These are phyloP conservation scores for Cyberlindnera americana DNA, from an alignment of 805 yeast genomes.

Conservation along the genomic window DNA sequence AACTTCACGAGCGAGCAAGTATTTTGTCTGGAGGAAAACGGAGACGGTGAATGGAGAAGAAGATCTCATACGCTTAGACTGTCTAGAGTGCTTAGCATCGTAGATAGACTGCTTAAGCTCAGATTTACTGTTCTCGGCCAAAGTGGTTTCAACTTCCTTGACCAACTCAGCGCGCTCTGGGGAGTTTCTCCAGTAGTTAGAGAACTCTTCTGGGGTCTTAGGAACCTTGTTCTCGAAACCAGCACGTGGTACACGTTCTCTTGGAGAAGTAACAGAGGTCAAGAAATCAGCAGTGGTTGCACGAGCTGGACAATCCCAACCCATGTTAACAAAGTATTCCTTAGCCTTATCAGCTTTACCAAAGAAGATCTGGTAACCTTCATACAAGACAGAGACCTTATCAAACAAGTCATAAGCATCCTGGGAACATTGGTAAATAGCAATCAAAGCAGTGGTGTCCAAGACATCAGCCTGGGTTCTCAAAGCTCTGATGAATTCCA, in stretches of 20 bases:
- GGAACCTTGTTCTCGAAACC: conserved; percentile 51
- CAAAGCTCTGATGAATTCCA: conserved; percentile 52
- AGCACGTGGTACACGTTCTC: conserved; percentile 40
- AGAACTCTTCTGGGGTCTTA: conserved; percentile 48
- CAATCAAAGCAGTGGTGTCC: conserved; percentile 53
- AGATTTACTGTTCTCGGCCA: conserved; percentile 4
- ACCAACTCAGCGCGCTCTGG: conserved; percentile 32
- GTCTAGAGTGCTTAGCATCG: conserved; percentile 49
- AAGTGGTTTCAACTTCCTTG: conserved; percentile 10
- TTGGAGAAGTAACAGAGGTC: conserved; percentile 52
- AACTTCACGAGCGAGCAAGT: conserved; percentile 42
- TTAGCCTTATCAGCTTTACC: conserved; percentile 46
- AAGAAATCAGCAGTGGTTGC: conserved; percentile 59
- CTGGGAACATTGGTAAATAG: conserved; percentile 59
- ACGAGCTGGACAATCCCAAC: conserved; percentile 52
- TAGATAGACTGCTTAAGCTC: conserved; percentile 38
- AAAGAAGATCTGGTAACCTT: conserved; percentile 53
- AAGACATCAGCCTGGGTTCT: conserved; percentile 47
- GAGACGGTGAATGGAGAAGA: conserved; percentile 53
- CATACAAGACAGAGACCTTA: conserved; percentile 50
- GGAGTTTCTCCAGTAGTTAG: conserved; percentile 46
- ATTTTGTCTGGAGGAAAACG: conserved; percentile 48
- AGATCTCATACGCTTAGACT: conserved; percentile 43
- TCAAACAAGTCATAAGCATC: conserved; percentile 52
- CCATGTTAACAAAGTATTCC: conserved; percentile 48